Evolutionary conservation across 805 yeast species (phyloP).

Genomic region (Nakazawaea ishiwadae): DNA sequence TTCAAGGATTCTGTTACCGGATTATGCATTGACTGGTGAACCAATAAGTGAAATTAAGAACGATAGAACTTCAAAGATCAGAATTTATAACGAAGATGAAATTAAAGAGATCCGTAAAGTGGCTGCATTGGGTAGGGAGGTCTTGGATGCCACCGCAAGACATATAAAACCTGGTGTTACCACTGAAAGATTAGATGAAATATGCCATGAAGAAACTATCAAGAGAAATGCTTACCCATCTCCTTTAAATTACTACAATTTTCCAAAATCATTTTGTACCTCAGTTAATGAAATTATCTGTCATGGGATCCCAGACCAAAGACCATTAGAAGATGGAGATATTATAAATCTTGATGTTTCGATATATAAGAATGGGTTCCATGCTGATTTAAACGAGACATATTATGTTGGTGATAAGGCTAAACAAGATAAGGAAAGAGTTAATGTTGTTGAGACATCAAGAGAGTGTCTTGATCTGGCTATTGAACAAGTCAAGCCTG

Average conservation of each 20-base stretch:
- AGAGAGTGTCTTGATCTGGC: constrained; percentile 85
- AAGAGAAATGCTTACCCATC: constrained; percentile 92
- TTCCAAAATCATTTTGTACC: constrained; percentile 89
- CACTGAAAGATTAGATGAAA: constrained; percentile 84
- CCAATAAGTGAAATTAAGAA: constrained; percentile 75
- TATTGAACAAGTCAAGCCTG: constrained; percentile 84
- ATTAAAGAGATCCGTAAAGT: constrained; percentile 72
- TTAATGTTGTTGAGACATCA: constrained; percentile 86
- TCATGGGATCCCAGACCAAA: constrained; percentile 95
- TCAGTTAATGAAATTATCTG: constrained; percentile 94
- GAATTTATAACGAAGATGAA: constrained; percentile 59
- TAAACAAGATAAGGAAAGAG: constrained; percentile 70
- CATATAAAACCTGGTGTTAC: constrained; percentile 84
- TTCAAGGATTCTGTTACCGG: constrained; percentile 67
- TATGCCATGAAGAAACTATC: constrained; percentile 84
- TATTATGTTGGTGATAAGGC: constrained; percentile 94
- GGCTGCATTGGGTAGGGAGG: constrained; percentile 76
- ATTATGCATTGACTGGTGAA: constrained; percentile 75
- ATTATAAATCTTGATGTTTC: constrained; percentile 89
- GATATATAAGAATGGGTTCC: constrained; percentile 80
- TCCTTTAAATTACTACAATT: constrained; percentile 89
- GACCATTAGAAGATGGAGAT: constrained; percentile 87
- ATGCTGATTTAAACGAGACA: constrained; percentile 94
- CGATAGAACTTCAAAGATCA: constrained; percentile 64
- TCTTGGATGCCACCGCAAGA: constrained; percentile 85